Percentiles rank a stretch among this genome's conserved stretches.
phyloP scores from a whole-genome alignment of 352 stramenopile species.

The Chrysophaeum taylorii region DNA sequence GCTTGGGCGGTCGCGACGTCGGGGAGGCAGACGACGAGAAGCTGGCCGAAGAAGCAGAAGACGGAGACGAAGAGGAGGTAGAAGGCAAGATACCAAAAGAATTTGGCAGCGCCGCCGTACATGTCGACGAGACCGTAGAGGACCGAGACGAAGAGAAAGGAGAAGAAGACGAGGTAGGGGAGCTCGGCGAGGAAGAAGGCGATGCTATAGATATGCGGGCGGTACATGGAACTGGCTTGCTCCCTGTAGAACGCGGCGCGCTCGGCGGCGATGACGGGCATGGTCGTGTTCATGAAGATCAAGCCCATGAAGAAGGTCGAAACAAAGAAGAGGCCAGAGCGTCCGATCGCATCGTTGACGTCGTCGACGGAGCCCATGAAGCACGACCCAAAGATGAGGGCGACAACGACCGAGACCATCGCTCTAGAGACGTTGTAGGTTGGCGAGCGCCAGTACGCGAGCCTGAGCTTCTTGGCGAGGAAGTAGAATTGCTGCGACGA shows the following conservation, averaged over 20 bases:
- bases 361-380: conserved; percentile 37
- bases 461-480: conserved; percentile 49
- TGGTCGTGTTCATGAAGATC: conserved; percentile 48
- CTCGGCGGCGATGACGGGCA: conserved; percentile 62
- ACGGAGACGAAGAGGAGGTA: conserved; percentile 37
- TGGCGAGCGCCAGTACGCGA: conserved; percentile 67
- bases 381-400: conserved; percentile 59
- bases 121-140: conserved; percentile 59
- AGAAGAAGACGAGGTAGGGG: conserved; percentile 58
- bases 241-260: conserved; percentile 78
- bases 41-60: conserved; percentile 58
- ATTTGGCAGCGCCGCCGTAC: conserved; percentile 31
- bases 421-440: conserved; percentile 69
- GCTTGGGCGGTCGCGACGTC: conserved; percentile 38
- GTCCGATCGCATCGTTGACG: not conserved
- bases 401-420: conserved; percentile 57
- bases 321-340: conserved; percentile 31
- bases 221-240: conserved; percentile 73
- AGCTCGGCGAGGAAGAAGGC: conserved; percentile 64
- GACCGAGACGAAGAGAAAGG: conserved; percentile 47
- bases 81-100: conserved; percentile 47
- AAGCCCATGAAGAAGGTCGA: conserved; percentile 38
- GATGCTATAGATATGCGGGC: conserved; percentile 58
- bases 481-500: conserved; percentile 37
- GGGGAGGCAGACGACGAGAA: conserved; percentile 49